Base-by-base conservation (phyloP, 2,329 filamentous ascomycete species). In the Stachybotrys chartarum region DNA sequence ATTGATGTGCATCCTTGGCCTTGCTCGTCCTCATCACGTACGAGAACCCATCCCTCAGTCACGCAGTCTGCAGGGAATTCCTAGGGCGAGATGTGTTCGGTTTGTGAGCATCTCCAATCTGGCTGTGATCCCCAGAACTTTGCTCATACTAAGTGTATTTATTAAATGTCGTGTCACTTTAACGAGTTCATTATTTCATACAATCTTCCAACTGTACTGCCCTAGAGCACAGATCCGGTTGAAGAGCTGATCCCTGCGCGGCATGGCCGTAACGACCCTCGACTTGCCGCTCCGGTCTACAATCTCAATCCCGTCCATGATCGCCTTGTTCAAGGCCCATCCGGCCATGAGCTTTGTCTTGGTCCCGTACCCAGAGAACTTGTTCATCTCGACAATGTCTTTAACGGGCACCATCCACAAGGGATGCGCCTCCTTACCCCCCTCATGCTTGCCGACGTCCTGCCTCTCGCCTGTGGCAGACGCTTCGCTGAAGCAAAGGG, bases 341-440 rank as follows among this genome's bases (percentile, higher is more conserved):
- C 88, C 88, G 1, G 91, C 86, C 2, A 91, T 79, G 52, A 92
- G 70, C 71, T 90, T 91, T 0, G 84, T 81, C 68, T 92, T 93
- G 85, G 88, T 90, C 0, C 88, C 88, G 47, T 90, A 78, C 0
- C 89, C 88, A 31, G 88, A 88, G 1, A 90, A 74, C 69, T 93
- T 93, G 68, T 85, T 87, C 54, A 93, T 65, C 65, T 91, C 88
- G 7, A 55, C 73, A 35, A 93, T 86, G 18, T 90, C 86, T 0
- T 77, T 76, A 2, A 92, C 78, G 0, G 86, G 81, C 1, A 92
- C 75, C 6, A 78, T 83, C 80, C 87, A 93, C 0, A 80, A 66
- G 0, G 87, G 83, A 24, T 84, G 78, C 4, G 83, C 60, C 17
- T 75, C 70, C 0, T 60, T 49, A 6, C 8, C 42, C 2, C 49